phyloP scores from a whole-genome alignment of 1,139 yeast species.

The Yueomyces sp. region DNA sequence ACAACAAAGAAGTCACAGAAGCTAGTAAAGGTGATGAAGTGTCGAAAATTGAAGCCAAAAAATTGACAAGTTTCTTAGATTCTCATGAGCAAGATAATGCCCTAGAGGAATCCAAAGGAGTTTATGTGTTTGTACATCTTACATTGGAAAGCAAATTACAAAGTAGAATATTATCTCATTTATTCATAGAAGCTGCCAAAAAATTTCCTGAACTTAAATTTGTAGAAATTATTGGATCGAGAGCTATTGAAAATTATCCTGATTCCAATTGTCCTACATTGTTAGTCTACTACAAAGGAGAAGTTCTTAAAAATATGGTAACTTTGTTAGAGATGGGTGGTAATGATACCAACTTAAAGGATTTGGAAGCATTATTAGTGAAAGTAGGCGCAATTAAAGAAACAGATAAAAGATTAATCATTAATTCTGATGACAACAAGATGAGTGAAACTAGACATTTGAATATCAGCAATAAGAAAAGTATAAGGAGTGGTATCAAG shows the following conservation, averaged over 20 bases:
- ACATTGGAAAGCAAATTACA: constrained; percentile 60
- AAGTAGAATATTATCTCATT: constrained; percentile 51
- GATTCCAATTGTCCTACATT: constrained; percentile 84
- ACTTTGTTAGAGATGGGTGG: constrained; percentile 81
- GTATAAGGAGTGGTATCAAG: constrained; percentile 31
- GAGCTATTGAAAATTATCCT: constrained; percentile 89
- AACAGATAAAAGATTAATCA: constrained; percentile 51
- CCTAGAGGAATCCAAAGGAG: constrained; percentile 16
- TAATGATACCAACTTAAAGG: constrained; percentile 52
- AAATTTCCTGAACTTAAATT: constrained; percentile 75
- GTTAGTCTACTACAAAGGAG: constrained; percentile 61
- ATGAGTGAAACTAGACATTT: constrained; percentile 33
- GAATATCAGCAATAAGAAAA: constrained; percentile 36
- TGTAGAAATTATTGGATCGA: constrained; percentile 76
- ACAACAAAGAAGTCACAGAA: constrained; percentile 71
- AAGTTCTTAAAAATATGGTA: constrained; percentile 65
- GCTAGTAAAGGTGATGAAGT: constrained; percentile 36
- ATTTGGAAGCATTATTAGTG: constrained; percentile 60
- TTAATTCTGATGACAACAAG: constrained; percentile 40
- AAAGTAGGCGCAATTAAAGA: constrained; percentile 50
- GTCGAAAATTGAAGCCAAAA: constrained; percentile 15
- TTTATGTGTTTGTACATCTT: constrained; percentile 66
- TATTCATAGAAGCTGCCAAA: constrained; percentile 39
- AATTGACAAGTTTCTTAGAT: constrained; percentile 3
- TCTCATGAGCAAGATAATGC: constrained; percentile 3